Conservation (phyloP, 176 grass and related monocot species). For the Raddia guianensis region DNA sequence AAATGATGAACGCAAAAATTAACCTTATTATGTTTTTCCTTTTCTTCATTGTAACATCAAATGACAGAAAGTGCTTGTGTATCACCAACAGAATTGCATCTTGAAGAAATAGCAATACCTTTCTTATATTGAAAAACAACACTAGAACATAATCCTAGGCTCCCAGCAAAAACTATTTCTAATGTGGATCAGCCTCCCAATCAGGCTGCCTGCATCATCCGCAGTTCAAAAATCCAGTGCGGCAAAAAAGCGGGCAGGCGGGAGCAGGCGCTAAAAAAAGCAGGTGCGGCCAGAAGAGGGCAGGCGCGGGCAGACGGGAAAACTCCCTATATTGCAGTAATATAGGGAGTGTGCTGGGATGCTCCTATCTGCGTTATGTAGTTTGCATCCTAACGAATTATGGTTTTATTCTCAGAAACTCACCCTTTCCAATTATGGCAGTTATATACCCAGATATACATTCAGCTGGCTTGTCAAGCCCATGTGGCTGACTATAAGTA, state of each 20-base stretch:
- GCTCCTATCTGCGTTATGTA: not conserved
- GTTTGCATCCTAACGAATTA: not conserved
- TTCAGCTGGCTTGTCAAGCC: constrained; percentile 98
- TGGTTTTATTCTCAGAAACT: no score
- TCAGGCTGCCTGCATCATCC: no score
- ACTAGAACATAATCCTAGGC: not conserved
- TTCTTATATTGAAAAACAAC: constrained; percentile 15
- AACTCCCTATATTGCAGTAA: no score
- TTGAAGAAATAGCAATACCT: not conserved
- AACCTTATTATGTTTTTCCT: not conserved
- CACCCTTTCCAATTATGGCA: constrained; percentile 42
- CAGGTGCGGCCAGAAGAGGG: no score
- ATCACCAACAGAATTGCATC: constrained; percentile 6
- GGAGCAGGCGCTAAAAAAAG: no score
- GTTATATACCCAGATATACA: constrained; percentile 99
- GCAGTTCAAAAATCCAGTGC: no score
- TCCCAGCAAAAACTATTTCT: not conserved
- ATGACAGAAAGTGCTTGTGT: not conserved
- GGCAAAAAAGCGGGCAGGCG: no score
- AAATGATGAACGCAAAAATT: no score
- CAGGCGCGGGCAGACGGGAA: no score
- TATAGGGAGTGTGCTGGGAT: no score
- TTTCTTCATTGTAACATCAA: not conserved
- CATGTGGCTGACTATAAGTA: constrained; percentile 98
- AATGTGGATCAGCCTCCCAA: no score